Evolutionary conservation across 805 yeast genomes (phyloP).

Genomic region (Candida fluviatilis): DNA sequence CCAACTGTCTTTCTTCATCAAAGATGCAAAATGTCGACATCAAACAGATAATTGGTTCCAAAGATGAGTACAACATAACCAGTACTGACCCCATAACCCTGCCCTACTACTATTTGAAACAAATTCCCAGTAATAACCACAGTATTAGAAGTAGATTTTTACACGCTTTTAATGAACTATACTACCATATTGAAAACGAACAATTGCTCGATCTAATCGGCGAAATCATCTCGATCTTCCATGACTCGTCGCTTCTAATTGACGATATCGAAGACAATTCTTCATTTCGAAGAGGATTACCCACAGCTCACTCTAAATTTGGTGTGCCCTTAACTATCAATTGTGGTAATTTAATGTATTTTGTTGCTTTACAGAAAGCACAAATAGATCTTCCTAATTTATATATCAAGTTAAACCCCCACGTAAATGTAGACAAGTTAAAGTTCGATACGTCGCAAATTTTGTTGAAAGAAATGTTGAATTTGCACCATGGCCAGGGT

Average conservation of each 20-base stretch:
- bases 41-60: slow-evolving; percentile 4
- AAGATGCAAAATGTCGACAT: slow-evolving; percentile 3
- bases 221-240: slow-evolving; percentile 29
- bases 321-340: slow-evolving; percentile 82
- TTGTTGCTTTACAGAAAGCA: slow-evolving; percentile 58
- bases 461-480: slow-evolving; percentile 69
- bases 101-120: slow-evolving; percentile 29
- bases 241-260: slow-evolving; percentile 40
- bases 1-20: too few relatives aligned
- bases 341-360: slow-evolving; percentile 78
- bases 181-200: slow-evolving; percentile 23
- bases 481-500: slow-evolving; percentile 88
- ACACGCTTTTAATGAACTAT: slow-evolving; percentile 29
- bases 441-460: slow-evolving; percentile 33
- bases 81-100: slow-evolving; percentile 12
- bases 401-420: slow-evolving; percentile 9
- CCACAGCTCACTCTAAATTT: slow-evolving; percentile 72
- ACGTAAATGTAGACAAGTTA: slow-evolving; percentile 20
- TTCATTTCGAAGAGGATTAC: slow-evolving; percentile 65
- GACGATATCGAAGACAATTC: slow-evolving; percentile 91
- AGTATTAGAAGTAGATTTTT: slow-evolving; percentile 27
- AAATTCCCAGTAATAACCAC: slow-evolving; percentile 31
- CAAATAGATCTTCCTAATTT: slow-evolving; percentile 13
- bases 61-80: slow-evolving; percentile 2
- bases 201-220: slow-evolving; percentile 21